These are phyloP conservation scores for Chrysosphaeria jannelii DNA, from an alignment of 2,329 filamentous ascomycete species.

Conservation along the genomic window DNA sequence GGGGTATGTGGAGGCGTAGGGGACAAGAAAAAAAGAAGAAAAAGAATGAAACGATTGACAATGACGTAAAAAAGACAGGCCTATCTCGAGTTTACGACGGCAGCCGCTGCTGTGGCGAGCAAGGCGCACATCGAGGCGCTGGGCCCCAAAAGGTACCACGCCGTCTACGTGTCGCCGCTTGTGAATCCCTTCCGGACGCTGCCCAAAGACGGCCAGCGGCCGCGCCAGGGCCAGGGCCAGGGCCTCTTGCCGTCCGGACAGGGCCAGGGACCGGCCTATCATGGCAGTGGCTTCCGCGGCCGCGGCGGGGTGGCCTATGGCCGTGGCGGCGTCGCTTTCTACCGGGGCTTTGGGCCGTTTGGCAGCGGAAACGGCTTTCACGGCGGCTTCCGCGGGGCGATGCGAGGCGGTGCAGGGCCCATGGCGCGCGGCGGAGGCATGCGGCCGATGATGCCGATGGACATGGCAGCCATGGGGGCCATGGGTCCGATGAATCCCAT, in stretches of 20 bases:
- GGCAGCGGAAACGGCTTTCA: no score
- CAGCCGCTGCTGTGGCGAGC: no score
- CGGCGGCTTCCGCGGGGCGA: conserved; percentile 15
- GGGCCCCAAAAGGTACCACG: conserved; percentile 37
- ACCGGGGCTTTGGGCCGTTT: no score
- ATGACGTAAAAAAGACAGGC: conserved; percentile 11
- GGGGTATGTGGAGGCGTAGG: conserved; percentile 38
- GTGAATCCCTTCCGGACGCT: conserved; percentile 74
- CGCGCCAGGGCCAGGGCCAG: conserved; percentile 30
- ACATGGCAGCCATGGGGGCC: conserved; percentile 9
- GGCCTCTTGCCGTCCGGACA: conserved; percentile 18
- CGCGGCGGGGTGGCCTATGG: conserved; percentile 15
- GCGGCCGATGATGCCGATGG: conserved; percentile 10
- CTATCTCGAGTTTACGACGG: conserved; percentile 11
- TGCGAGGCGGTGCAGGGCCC: conserved; percentile 19
- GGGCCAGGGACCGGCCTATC: no score
- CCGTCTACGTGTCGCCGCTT: conserved; percentile 45
- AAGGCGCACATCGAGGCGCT: no score
- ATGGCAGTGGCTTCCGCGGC: no score
- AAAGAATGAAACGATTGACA: not conserved
- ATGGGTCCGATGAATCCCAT: conserved; percentile 21
- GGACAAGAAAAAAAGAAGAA: conserved; percentile 37
- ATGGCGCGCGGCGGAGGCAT: conserved; percentile 12
- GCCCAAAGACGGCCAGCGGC: conserved; percentile 58
- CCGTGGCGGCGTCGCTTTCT: conserved; percentile 6